Base-by-base conservation (phyloP, 2,329 filamentous ascomycete species). In the Aureobasidium subglaciale region DNA sequence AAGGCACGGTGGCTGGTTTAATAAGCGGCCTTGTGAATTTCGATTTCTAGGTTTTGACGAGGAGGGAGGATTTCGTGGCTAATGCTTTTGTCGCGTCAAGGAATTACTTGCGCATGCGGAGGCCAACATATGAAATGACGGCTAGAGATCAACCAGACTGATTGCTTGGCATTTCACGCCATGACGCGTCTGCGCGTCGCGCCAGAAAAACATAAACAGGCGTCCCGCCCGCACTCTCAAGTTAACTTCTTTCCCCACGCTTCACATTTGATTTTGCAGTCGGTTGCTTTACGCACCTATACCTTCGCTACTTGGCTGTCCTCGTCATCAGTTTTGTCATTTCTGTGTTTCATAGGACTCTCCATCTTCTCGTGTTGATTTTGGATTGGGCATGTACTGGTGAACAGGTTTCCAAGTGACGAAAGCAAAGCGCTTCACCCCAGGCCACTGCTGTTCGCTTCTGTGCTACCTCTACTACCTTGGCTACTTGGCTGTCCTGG, bases 301-400 rank as follows among this genome's bases (percentile, higher is more conserved):
- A 43, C 29, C 43, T 50, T 22, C 29, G 13, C 35, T 18, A 49
- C 45, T 54, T 43, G 27, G 38, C 27, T 43, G 50, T 43, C 50
- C 50, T 54, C 38, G 38, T 54, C 37, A 54, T 18, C 38, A 43
- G 50, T 43, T 43, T 35, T 54, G 50, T 27, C 38, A 54, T 54
- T 43, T 38, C 38, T 43, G 38, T 43, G 38, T 43, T 54, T 42
- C 29, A 43, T 18, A 43, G 50, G 50, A 43, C 50, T 54, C 38
- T 43, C 50, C 50, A 43, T 25, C 15, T 25, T 54, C 50, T 54
- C 50, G 27, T 43, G 38, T 54, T 54, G 29, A 54, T 54, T 20
- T 54, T 54, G 38, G 50, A 43, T 43, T 43, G 38, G 38, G 50
- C 50, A 43, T 54, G 38, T 24, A 43, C 50, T 54, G 18, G 38